These are phyloP conservation scores for Cylindrotheca closterium DNA, from an alignment of 108 stramenopile genomes.

Conservation along the genomic window DNA sequence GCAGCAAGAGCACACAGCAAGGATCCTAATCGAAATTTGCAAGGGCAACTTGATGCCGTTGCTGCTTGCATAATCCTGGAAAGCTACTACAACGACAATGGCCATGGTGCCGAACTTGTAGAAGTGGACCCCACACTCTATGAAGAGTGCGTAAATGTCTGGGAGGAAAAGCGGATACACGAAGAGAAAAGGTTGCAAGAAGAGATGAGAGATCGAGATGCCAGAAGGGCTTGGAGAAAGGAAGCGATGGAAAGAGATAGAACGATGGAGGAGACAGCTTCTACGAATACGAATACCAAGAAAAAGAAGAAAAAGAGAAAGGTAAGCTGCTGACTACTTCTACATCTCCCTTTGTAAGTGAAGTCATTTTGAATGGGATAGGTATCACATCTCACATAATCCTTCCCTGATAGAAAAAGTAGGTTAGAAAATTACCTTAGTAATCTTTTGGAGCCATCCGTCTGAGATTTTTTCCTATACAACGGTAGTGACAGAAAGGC, in stretches of 20 bases:
- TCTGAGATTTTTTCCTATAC: too few species aligned
- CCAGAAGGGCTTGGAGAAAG: conserved; percentile 21
- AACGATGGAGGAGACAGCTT: not conserved
- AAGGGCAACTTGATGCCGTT: conserved; percentile 66
- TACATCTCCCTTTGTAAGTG: too few species aligned
- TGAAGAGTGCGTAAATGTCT: conserved; percentile 9
- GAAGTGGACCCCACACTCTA: conserved; percentile 9
- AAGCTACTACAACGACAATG: conserved; percentile 67
- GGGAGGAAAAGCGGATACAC: conserved; percentile 6
- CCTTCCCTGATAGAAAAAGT: too few species aligned
- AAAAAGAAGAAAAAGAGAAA: conserved; percentile 35
- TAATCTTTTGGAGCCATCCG: too few species aligned
- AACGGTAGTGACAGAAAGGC: too few species aligned
- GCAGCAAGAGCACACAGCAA: conserved; percentile 41
- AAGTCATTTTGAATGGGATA: too few species aligned
- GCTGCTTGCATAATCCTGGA: conserved; percentile 86
- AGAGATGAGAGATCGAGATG: conserved; percentile 27
- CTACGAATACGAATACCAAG: conserved; percentile 17
- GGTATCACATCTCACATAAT: too few species aligned
- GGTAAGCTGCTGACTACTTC: conserved; percentile 2
- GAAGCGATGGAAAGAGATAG: conserved; percentile 37
- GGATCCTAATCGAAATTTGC: conserved; percentile 42
- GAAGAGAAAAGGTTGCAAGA: conserved; percentile 10
- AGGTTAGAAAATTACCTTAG: too few species aligned
- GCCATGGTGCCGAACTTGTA: conserved; percentile 41